phyloP scores from a whole-genome alignment of 2,329 filamentous ascomycete species.

The Colletotrichum sansevieriae region DNA sequence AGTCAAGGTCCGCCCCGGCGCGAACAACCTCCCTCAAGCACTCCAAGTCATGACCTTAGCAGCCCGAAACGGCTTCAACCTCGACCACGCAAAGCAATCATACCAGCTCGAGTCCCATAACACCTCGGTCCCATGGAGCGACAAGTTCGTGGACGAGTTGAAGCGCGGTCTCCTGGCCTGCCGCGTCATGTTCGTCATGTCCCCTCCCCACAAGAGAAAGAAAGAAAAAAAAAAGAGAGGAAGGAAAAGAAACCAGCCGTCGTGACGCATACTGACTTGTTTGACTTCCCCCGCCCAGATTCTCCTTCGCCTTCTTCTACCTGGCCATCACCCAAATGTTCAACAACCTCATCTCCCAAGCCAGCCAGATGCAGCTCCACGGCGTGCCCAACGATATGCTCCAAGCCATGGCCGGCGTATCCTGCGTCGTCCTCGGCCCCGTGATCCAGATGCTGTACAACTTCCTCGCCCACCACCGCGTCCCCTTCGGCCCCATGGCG shows the following conservation, averaged over 20 bases:
- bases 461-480: slow-evolving; percentile 56
- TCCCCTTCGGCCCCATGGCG: slow-evolving; percentile 66
- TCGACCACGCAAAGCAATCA: slow-evolving; percentile 51
- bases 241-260: too few relatives aligned
- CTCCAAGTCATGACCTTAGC: slow-evolving; percentile 62
- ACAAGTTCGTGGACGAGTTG: slow-evolving; percentile 79
- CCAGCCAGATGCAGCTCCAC: slow-evolving; percentile 63
- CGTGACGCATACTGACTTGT: too few relatives aligned
- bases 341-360: slow-evolving; percentile 68
- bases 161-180: slow-evolving; percentile 76
- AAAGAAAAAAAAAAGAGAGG: too few relatives aligned
- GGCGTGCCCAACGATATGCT: slow-evolving; percentile 68
- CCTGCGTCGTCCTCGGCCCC: slow-evolving; percentile 67
- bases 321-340: slow-evolving; percentile 67
- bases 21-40: slow-evolving; percentile 65
- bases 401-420: slow-evolving; percentile 66
- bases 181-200: slow-evolving; percentile 72
- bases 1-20: slow-evolving; percentile 59
- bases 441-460: slow-evolving; percentile 68
- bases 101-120: slow-evolving; percentile 65
- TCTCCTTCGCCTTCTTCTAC: slow-evolving; percentile 37
- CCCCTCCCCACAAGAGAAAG: neutral
- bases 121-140: slow-evolving; percentile 68
- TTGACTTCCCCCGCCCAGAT: neutral
- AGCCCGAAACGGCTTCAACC: slow-evolving; percentile 49